These are phyloP conservation scores for Chaetomiaceae sp. DNA, from an alignment of 2,329 filamentous ascomycete genomes.

Conservation along the genomic window DNA sequence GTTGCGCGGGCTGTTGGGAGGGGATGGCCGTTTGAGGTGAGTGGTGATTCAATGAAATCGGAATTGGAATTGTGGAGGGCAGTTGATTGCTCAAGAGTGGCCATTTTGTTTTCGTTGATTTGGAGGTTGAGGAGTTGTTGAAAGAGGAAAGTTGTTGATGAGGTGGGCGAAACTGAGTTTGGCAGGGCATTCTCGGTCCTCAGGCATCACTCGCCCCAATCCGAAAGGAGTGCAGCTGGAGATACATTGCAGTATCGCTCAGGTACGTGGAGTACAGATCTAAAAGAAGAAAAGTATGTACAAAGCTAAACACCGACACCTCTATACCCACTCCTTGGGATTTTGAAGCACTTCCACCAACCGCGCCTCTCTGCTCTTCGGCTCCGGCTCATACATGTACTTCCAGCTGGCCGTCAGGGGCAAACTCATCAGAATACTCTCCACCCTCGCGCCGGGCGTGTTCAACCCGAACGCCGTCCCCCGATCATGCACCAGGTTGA, in stretches of 20 bases:
- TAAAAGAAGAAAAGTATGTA: no score
- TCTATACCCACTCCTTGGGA: conserved; percentile 62
- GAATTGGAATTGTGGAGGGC: background rate
- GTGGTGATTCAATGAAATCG: background rate
- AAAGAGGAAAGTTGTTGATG: no score
- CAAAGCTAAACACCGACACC: background rate
- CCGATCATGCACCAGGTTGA: conserved; percentile 94
- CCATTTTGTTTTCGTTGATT: no score
- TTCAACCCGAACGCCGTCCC: conserved; percentile 93
- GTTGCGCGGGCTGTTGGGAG: conserved; percentile 41
- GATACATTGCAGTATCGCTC: background rate
- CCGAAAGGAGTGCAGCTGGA: background rate
- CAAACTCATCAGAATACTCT: conserved; percentile 97
- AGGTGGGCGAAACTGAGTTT: background rate
- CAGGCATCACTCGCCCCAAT: background rate
- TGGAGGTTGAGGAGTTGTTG: no score
- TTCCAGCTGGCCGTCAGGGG: conserved; percentile 90
- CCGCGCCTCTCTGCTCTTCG: conserved; percentile 71
- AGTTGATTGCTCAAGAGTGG: no score
- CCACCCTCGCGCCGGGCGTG: conserved; percentile 83
- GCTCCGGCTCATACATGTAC: conserved; percentile 87
- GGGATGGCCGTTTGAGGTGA: conserved; percentile 9
- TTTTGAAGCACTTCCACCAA: conserved; percentile 67
- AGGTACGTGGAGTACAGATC: no score
- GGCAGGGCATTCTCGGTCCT: background rate